Evolutionary conservation across 2,329 filamentous ascomycete genomes (phyloP).

Genomic region (Scleromitrula shiraiana): DNA sequence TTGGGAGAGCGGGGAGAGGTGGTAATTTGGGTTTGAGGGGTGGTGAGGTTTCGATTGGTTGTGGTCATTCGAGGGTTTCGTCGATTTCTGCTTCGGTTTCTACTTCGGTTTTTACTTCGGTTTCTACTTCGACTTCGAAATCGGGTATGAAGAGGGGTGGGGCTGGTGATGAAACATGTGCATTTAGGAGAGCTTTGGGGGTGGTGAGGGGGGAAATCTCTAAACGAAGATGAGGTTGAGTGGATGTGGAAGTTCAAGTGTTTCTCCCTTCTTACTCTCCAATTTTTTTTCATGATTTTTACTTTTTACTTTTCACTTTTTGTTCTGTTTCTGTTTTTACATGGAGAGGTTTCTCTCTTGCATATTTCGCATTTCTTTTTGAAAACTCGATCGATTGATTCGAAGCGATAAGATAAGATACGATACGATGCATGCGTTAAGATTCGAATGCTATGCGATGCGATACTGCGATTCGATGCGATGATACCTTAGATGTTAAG

Average conservation of each 20-base stretch:
- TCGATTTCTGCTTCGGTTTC: too few species aligned
- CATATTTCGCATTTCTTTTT: too few species aligned
- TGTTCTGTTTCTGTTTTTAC: too few species aligned
- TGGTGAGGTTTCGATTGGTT: constrained; percentile 46
- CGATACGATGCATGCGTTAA: too few species aligned
- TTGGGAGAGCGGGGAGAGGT: constrained; percentile 11
- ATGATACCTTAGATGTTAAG: constrained; percentile 2
- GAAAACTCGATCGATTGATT: too few species aligned
- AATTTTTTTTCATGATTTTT: too few species aligned
- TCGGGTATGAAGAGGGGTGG: constrained; percentile 50
- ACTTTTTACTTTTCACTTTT: too few species aligned
- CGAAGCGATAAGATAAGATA: too few species aligned
- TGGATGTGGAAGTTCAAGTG: not conserved
- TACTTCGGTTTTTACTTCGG: too few species aligned
- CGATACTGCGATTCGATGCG: not conserved
- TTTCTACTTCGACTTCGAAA: too few species aligned
- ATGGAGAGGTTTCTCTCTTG: too few species aligned
- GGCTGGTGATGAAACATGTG: not conserved
- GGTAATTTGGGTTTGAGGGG: constrained; percentile 49
- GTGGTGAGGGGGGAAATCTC: constrained; percentile 46
- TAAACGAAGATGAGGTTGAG: constrained; percentile 28
- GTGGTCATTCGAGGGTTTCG: not conserved
- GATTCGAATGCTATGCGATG: not conserved
- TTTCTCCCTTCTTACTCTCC: not conserved
- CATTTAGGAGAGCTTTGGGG: not conserved